Conservation (phyloP, 768 basidiomycete genomes). For the Psilocybe tampanensis region DNA sequence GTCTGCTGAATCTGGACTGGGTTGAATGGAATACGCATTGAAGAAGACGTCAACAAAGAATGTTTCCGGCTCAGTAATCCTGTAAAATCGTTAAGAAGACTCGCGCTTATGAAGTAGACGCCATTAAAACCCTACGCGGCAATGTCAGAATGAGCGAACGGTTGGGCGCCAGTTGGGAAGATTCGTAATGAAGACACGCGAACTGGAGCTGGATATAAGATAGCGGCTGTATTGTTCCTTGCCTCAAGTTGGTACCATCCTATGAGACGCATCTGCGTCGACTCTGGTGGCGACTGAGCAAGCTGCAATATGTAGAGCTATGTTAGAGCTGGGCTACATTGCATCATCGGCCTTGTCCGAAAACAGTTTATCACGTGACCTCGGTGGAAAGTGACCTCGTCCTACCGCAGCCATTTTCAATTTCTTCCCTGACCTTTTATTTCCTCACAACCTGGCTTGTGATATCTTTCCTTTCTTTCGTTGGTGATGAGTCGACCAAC, state of each 20-base stretch:
- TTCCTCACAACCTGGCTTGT: slow-evolving; percentile 10
- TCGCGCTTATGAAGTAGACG: not conserved
- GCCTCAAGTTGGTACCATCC: slow-evolving; percentile 72
- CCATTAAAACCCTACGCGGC: slow-evolving; percentile 52
- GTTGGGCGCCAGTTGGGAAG: slow-evolving; percentile 65
- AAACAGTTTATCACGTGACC: slow-evolving; percentile 14
- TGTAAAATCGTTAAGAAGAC: slow-evolving; percentile 24
- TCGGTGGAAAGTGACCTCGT: not conserved
- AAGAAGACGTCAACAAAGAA: slow-evolving; percentile 79
- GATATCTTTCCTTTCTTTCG: slow-evolving; percentile 12
- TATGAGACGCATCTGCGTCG: slow-evolving; percentile 48
- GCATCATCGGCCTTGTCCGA: slow-evolving; percentile 30
- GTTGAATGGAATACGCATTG: slow-evolving; percentile 61
- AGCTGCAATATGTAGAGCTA: not conserved
- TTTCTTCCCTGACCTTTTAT: slow-evolving; percentile 7
- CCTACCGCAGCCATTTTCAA: not conserved
- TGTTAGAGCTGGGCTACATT: not conserved
- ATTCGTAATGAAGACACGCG: slow-evolving; percentile 69
- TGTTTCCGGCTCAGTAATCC: slow-evolving; percentile 70
- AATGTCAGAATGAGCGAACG: slow-evolving; percentile 63
- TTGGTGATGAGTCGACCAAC: slow-evolving; percentile 52
- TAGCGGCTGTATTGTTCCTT: slow-evolving; percentile 60
- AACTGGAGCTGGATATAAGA: slow-evolving; percentile 71
- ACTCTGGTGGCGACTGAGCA: too few relatives aligned
- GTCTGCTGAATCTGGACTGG: slow-evolving; percentile 46